Base-by-base conservation (phyloP, 2,329 filamentous ascomycete genomes). In the Clonostachys solani region DNA sequence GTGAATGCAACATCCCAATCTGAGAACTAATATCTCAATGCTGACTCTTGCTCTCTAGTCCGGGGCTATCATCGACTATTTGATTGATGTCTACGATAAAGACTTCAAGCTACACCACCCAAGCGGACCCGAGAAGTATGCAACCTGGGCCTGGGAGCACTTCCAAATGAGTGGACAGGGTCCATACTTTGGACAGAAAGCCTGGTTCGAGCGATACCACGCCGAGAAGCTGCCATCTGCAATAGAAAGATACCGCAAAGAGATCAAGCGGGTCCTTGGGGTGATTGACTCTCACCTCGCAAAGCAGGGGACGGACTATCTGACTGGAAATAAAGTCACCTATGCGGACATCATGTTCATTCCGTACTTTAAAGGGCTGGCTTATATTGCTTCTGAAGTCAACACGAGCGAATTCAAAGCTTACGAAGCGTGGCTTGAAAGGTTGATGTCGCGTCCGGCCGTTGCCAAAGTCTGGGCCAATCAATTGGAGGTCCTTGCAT, bases 131-230 rank as follows among this genome's bases (percentile, higher is more conserved):
- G 34, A 47, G 12, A 38, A 43, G 34, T 34, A 36, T 17, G 17
- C 36, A 38, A 42, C 40, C 40, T 19, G 40, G n/a, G 16, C n/a
- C 3, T 42, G 40, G 40, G 40, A 17, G 40, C 40, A 42, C 18
- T 36, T 44, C 37, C 46, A 44, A 15, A 44, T 45, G 34, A 44
- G 57, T 44, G 68, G 69, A 12, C 65, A 73, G 54, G 72, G 70
- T 1, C 72, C 71, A 0, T 75, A 73, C 52, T 75, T 58, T 43
- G 73, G 72, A 5, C 67, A 74, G 52, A 52, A 49, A 7, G 54
- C 48, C 15, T 69, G 67, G 65, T 74, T 74, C 58, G 16, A 47
- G 35, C 47, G 53, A 4, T 54, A 57, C 43, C 52, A 63, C 33
- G 54, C 50, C 7, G 56, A 57, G 17, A 49, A 54, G 50, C 15